Percentiles rank a stretch among this genome's conserved stretches.
phyloP scores from a whole-genome alignment of 1,284 basidiomycete genomes.

The Neonothopanus nambi region DNA sequence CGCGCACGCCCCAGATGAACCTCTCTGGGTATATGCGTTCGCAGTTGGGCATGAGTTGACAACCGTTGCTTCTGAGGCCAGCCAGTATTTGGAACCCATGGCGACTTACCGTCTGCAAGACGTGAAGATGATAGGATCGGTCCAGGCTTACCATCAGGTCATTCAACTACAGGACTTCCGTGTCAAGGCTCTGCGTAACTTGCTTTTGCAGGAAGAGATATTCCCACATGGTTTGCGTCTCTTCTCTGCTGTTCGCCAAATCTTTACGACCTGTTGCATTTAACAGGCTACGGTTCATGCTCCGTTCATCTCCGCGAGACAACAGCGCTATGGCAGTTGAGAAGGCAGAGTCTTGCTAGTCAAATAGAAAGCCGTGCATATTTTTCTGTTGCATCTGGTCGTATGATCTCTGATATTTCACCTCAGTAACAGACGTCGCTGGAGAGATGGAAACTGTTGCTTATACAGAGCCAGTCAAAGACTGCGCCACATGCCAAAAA shows the following conservation, averaged over 20 bases:
- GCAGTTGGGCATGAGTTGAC: constrained; percentile 43
- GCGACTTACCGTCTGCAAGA: constrained; percentile 52
- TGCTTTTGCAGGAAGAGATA: constrained; percentile 55
- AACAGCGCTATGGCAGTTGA: constrained; percentile 47
- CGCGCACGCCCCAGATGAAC: constrained; percentile 51
- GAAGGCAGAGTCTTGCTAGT: constrained; percentile 41
- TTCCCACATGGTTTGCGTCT: constrained; percentile 57
- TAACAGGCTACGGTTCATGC: constrained; percentile 60
- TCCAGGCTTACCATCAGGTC: constrained; percentile 59
- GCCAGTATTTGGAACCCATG: constrained; percentile 57
- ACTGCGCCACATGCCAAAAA: constrained; percentile 53
- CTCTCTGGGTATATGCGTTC: constrained; percentile 59
- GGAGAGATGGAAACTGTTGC: constrained; percentile 56
- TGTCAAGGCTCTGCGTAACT: constrained; percentile 45
- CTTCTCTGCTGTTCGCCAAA: neutral
- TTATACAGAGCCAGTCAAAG: constrained; percentile 31
- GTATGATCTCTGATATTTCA: neutral
- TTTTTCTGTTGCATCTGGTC: constrained; percentile 2
- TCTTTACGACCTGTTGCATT: constrained; percentile 10
- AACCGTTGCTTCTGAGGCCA: constrained; percentile 52
- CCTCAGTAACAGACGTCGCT: constrained; percentile 58
- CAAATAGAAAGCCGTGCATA: constrained; percentile 53
- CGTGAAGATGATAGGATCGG: constrained; percentile 52
- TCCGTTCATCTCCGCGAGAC: constrained; percentile 45
- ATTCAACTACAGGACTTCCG: constrained; percentile 56